Base-by-base conservation (phyloP, 305 asterid species). In the Solanum hybrid region DNA sequence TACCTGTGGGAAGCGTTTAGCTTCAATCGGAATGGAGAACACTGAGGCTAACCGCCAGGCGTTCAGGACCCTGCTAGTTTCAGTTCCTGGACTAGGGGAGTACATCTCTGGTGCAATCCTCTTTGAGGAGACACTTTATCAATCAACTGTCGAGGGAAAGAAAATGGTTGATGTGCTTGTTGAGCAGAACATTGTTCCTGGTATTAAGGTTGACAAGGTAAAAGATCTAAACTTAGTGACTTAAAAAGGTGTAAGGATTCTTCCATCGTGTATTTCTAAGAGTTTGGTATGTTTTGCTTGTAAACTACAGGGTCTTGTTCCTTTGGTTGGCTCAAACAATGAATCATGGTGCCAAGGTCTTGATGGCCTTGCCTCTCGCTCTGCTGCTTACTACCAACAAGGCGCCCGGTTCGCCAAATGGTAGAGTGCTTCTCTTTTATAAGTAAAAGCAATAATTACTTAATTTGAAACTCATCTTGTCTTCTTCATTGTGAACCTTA, bases 271-370 rank as follows among this genome's bases (percentile, higher is more conserved):
- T 17, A 29, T 83, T 84, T 20, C 76, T 20, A 84, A 51, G 41
- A 10, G 31, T 51, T 36, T 26, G 85, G 0, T 36, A 20, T 34
- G 0, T 79, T 33, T n/a, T 79, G 57, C 13, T 51, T 11, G 22
- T 51, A 29, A 34, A 34, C 77, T 89, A 86, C 86, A 95, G 98
- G 98, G 98, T 93, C 94, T 95, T 77, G 98, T 95, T 70, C 98
- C 88, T 38, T 92, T 95, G 91, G 94, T 83, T 85, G 98, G 98
- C 90, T 95, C 96, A 6, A 95, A 95, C 90, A 75, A 95, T 75
- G 97, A 95, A 90, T 95, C 96, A 0, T 95, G 98, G 98, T 95
- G 98, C 93, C 97, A 95, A 92, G 98, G 98, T 88, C 96, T 95
- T 12, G 98, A 95, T 36, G 97, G 97, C 37, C 93, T 95, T 82